Evolutionary conservation across 257 asterid genomes (phyloP).

Genomic region (Thymus quinquecostatus): DNA sequence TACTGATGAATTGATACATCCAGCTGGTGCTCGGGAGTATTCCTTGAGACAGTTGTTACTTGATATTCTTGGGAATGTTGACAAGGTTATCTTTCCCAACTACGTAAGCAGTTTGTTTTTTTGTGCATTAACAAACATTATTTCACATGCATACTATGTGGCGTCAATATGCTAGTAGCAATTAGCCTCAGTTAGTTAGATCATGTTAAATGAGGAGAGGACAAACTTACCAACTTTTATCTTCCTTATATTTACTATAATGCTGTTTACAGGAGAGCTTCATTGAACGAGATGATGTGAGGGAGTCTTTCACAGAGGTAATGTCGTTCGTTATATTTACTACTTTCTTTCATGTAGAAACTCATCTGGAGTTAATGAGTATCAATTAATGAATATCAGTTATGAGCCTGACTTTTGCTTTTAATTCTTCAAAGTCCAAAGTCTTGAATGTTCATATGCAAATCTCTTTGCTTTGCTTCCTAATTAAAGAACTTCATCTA

Average conservation of each 20-base stretch:
- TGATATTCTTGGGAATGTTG: constrained; percentile 83
- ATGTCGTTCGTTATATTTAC: background rate
- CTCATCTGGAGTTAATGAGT: too few species aligned
- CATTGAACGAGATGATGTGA: constrained; percentile 87
- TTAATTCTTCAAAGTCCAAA: too few species aligned
- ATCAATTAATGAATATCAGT: too few species aligned
- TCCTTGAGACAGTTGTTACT: constrained; percentile 85
- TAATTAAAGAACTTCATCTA: too few species aligned
- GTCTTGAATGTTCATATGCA: too few species aligned
- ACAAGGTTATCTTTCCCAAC: constrained; percentile 97
- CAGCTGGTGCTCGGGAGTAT: constrained; percentile 91
- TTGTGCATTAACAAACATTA: background rate
- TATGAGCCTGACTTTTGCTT: too few species aligned
- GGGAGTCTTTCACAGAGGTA: constrained; percentile 98
- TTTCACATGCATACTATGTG: constrained; percentile 11
- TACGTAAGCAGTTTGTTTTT: constrained; percentile 59
- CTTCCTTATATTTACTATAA: constrained; percentile 23
- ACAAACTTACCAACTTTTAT: constrained; percentile 8
- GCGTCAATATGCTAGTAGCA: background rate
- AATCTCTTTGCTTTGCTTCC: too few species aligned
- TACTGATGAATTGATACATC: constrained; percentile 94
- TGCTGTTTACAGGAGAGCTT: constrained; percentile 82
- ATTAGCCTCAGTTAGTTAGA: background rate
- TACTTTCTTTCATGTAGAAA: too few species aligned
- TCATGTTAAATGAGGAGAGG: constrained; percentile 16